Conservation (phyloP, 306 rosid species). For the Coriaria nepalensis region DNA sequence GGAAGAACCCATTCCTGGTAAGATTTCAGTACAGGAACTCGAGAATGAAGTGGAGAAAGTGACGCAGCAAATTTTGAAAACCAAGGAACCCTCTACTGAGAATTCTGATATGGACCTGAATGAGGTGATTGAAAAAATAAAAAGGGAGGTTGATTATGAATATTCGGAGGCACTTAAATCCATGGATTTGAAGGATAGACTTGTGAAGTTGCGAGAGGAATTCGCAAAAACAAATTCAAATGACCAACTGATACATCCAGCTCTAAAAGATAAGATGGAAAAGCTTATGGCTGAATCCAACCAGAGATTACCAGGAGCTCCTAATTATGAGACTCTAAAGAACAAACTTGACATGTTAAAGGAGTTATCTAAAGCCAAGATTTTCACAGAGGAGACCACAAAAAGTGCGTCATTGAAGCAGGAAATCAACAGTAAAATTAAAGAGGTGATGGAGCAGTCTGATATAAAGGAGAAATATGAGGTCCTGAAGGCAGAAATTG, state of each 20-base stretch:
- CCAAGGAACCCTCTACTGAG: constrained; percentile 13
- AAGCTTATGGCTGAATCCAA: constrained; percentile 49
- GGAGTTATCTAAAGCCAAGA: constrained; percentile 44
- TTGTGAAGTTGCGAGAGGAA: constrained; percentile 36
- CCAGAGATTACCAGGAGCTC: constrained; percentile 33
- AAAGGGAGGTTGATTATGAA: constrained; percentile 48
- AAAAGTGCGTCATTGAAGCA: constrained; percentile 33
- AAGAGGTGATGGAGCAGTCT: constrained; percentile 27
- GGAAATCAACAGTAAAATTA: constrained; percentile 38
- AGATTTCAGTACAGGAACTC: constrained; percentile 12
- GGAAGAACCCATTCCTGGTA: constrained; percentile 20
- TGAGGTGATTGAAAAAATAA: constrained; percentile 41
- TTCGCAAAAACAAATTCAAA: constrained; percentile 33
- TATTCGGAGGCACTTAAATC: constrained; percentile 47
- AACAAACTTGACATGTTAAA: constrained; percentile 41
- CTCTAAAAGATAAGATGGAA: constrained; percentile 40
- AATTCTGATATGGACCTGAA: constrained; percentile 31
- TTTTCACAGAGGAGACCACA: constrained; percentile 21
- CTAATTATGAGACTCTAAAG: constrained; percentile 46
- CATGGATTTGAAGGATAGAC: constrained; percentile 43
- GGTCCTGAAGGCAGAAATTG: constrained; percentile 45
- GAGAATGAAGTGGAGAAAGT: constrained; percentile 13
- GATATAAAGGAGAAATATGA: constrained; percentile 44
- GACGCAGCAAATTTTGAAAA: constrained; percentile 11
- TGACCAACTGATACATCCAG: constrained; percentile 36